These are phyloP conservation scores for Claviceps citrina DNA, from an alignment of 2,329 filamentous ascomycete genomes.

Conservation along the genomic window DNA sequence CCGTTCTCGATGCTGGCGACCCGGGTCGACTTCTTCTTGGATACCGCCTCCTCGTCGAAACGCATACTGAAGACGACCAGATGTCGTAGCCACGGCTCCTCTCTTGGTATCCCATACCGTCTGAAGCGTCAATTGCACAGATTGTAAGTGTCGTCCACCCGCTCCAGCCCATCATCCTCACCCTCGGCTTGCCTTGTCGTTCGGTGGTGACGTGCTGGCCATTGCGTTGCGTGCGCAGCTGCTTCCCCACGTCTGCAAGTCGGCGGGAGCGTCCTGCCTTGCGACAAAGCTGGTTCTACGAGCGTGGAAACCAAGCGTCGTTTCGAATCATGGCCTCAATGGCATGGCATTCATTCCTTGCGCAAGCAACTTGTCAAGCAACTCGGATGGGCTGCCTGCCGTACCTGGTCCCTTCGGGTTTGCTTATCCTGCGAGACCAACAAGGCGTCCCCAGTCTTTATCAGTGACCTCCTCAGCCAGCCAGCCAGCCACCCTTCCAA, in stretches of 20 bases:
- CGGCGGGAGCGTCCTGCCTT: neutral
- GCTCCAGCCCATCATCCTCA: neutral
- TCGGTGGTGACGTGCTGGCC: neutral
- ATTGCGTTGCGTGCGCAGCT: neutral
- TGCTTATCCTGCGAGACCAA: constrained; percentile 6
- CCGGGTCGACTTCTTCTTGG: neutral
- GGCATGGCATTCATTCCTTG: neutral
- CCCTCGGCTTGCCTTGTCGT: neutral
- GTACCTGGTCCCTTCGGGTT: neutral
- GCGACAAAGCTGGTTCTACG: neutral
- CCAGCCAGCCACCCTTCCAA: neutral
- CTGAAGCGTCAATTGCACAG: constrained; percentile 3
- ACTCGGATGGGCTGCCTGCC: neutral
- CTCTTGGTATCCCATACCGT: neutral
- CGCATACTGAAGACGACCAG: neutral
- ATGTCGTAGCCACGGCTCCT: constrained; percentile 3
- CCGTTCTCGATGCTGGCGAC: neutral
- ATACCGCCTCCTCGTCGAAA: neutral
- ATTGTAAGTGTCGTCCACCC: constrained; percentile 3
- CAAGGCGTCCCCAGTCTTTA: constrained; percentile 2
- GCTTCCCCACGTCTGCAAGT: neutral
- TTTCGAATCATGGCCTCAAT: neutral
- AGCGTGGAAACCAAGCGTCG: neutral
- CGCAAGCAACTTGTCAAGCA: no score
- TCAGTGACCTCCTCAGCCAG: constrained; percentile 1